phyloP scores from a whole-genome alignment of 352 stramenopile genomes.

The Globisporangium spinosum region DNA sequence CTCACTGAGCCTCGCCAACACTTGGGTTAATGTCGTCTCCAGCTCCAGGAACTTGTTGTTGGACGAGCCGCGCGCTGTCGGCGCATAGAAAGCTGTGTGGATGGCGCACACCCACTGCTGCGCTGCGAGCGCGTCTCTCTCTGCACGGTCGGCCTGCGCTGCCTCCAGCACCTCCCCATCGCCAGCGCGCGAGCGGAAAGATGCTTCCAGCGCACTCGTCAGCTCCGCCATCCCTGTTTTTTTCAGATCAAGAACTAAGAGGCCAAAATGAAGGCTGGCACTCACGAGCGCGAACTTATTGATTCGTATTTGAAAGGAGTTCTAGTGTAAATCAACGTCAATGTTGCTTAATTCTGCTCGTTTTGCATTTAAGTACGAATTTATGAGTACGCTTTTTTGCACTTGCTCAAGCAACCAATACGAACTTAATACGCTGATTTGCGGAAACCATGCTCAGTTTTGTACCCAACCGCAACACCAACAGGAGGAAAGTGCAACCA shows the following conservation, averaged over 20 bases:
- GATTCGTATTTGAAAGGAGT: not conserved
- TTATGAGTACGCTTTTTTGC: not conserved
- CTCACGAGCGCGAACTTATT: not conserved
- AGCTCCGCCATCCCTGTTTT: conserved; percentile 4
- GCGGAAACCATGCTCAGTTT: not conserved
- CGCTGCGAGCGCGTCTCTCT: not conserved
- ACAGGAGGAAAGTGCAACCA: not conserved
- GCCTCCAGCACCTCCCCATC: not conserved
- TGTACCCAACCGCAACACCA: conserved; percentile 5
- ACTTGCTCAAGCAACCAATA: not conserved
- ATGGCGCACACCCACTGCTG: conserved; percentile 23
- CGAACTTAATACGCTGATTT: not conserved
- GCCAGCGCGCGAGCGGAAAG: conserved; percentile 1
- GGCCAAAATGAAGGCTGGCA: not conserved
- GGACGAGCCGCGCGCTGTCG: conserved; percentile 11
- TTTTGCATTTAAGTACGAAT: not conserved
- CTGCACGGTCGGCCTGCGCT: not conserved
- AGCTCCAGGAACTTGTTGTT: conserved; percentile 56
- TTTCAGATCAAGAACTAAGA: not conserved
- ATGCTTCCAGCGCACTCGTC: conserved; percentile 5
- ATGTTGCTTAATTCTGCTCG: not conserved
- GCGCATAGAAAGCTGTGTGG: conserved; percentile 35
- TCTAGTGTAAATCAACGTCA: not conserved
- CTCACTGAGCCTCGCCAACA: conserved; percentile 16
- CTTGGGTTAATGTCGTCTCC: conserved; percentile 31